Conservation (phyloP, 768 basidiomycete genomes). For the Lentinula boryana region DNA sequence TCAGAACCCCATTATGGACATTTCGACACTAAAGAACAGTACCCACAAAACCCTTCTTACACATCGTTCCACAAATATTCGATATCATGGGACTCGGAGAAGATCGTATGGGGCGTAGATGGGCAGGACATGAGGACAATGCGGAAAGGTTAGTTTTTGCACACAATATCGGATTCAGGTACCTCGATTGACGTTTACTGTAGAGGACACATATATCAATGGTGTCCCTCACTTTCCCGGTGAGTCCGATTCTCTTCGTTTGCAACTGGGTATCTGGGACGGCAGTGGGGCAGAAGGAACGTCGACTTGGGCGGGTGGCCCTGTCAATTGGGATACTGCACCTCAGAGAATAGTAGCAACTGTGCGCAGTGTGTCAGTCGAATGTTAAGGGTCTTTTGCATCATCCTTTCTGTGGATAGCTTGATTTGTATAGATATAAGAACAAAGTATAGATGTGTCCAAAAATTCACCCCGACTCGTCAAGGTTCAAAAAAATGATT, state of each 20-base stretch:
- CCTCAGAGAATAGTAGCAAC: conserved; percentile 22
- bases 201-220: conserved; percentile 24
- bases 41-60: conserved; percentile 5
- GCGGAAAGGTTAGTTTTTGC: conserved; percentile 3
- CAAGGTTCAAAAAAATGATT: too few species aligned
- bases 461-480: too few species aligned
- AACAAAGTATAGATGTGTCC: too few species aligned
- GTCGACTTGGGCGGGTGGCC: conserved; percentile 29
- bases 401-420: too few species aligned
- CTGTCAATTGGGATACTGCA: conserved; percentile 25
- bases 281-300: conserved; percentile 28
- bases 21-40: conserved; percentile 15
- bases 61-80: conserved; percentile 19
- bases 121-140: conserved; percentile 21
- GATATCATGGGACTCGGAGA: conserved; percentile 26
- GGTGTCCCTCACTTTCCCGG: conserved; percentile 25
- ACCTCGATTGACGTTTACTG: not conserved
- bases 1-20: conserved; percentile 23
- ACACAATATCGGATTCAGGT: not conserved
- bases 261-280: conserved; percentile 33
- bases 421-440: too few species aligned
- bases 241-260: conserved; percentile 16
- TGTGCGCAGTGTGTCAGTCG: conserved; percentile 23
- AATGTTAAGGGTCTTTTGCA: conserved; percentile 13
- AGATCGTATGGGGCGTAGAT: conserved; percentile 28